Base-by-base conservation (phyloP, 768 basidiomycete species). In the Suillus subaureus region DNA sequence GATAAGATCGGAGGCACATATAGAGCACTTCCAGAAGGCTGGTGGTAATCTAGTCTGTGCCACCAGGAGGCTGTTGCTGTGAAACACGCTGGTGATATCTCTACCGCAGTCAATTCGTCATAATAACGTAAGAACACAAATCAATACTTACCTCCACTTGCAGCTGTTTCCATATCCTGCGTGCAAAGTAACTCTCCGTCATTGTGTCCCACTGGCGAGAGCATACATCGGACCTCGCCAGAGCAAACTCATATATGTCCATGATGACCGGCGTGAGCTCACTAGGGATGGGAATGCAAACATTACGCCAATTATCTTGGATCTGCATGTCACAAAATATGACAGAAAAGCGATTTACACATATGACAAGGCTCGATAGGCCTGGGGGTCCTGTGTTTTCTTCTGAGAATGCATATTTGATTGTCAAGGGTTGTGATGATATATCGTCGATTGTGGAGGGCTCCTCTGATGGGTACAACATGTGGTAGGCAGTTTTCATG, bases 181-280 rank as follows among this genome's bases (percentile, higher is more conserved):
- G 33, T 56, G 33, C 55, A 56, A 56, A 35, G 18, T 37, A 33
- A 13, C n/a, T 35, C 21, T 55, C 54, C n/a, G 52, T 54, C 28
- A 21, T 31, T 52, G 28, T 54, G 28, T 31, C 28, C 31, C 21
- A 56, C 12, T 33, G 33, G 7, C 6, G 33, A 56, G 55, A 56
- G n/a, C 21, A 21, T 23, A 56, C 6, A n/a, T 72, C 69, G 16
- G 12, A 56, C 55, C 21, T 23, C 13, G 55, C 55, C 3, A 37
- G n/a, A n/a, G 33, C 33, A 35, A 56, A 56, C 55, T 56, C 55
- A 23, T 35, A 56, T 21, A 37, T 54, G 18, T 54, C 52, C 52
- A 54, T 54, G 18, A 56, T 37, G n/a, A 33, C 33, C 6, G 21
- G n/a, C 12, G 2, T 12, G 11, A 56, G 55, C 21, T n/a, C 55